Base-by-base conservation (phyloP, 2,329 filamentous ascomycete species). In the Mollisia scopiformis region DNA sequence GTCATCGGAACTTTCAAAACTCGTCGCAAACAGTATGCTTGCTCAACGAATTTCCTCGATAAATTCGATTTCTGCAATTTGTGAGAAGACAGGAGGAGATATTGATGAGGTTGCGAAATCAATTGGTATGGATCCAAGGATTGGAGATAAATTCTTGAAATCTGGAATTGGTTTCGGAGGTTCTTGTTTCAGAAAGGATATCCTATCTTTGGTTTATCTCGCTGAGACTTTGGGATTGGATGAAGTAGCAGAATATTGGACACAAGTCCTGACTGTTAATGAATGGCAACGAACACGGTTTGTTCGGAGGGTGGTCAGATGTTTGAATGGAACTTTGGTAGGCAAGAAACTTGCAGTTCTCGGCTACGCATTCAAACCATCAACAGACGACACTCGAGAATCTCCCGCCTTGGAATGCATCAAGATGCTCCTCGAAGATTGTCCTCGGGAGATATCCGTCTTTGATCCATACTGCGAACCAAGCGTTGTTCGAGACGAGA, bases 101-200 rank as follows among this genome's bases (percentile, higher is more conserved):
- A 83, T 93, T n/a, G 82, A 88, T 63, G 89, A 93, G 74, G 83
- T 94, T 2, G 83, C 88, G 14, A 78, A 79, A 35, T 85, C 87
- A 6, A 82, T 91, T 30, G 91, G 91, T 53, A 79, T 87, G 37
- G 91, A 94, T 69, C 81, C 82, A 7, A 83, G 91, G 53, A 91
- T 94, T 60, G 91, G 91, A 6, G 79, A 83, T 63, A 86, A 88
- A 72, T 91, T 92, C 75, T 79, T 94, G 41, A 88, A 90, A 75
- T 87, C 90, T 7, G 88, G 87, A 39, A 84, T 92, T 33, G 91
- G 91, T 16, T 94, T 93, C 69, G 90, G 91, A 57, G 91, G 91
- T 21, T 90, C 86, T 62, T 94, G 91, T 75, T 93, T 94, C 80
- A 87, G 89, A 74, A 94, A 94, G 76, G 91, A 94, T 71, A 85